Evolutionary conservation across 805 yeast genomes (phyloP).

Genomic region (Priceomyces castillae): DNA sequence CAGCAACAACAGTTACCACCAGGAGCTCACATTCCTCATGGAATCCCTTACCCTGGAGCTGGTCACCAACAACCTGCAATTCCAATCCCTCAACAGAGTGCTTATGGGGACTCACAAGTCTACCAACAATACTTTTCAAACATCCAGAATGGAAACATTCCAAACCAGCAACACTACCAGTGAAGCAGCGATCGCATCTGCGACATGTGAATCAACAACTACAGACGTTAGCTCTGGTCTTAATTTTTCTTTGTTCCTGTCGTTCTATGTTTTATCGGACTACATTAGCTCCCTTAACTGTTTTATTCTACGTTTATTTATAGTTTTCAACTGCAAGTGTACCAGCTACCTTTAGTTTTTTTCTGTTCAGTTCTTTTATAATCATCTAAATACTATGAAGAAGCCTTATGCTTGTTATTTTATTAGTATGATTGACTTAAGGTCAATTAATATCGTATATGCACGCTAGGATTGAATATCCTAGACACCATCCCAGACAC

Average conservation of each 20-base stretch:
- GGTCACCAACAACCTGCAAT: slow-evolving; percentile 39
- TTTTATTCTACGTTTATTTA: slow-evolving; percentile 1
- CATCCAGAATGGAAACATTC: slow-evolving; percentile 48
- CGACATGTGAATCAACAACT: not conserved
- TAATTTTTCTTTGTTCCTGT: not conserved
- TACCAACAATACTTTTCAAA: slow-evolving; percentile 63
- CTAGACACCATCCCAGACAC: too few relatives aligned
- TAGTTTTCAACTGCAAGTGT: not conserved
- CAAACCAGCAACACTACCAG: slow-evolving; percentile 56
- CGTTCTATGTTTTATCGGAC: not conserved
- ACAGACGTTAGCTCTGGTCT: not conserved
- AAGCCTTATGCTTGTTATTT: slow-evolving; percentile 1
- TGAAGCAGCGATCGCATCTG: slow-evolving; percentile 15
- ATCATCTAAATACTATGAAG: not conserved
- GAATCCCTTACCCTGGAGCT: slow-evolving; percentile 44
- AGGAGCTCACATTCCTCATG: slow-evolving; percentile 41
- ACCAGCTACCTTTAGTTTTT: slow-evolving; percentile 3
- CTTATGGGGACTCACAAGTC: slow-evolving; percentile 52
- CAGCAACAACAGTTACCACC: slow-evolving; percentile 38
- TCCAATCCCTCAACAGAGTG: slow-evolving; percentile 44
- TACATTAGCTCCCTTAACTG: not conserved
- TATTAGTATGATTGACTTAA: not conserved
- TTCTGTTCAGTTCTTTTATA: slow-evolving; percentile 2
- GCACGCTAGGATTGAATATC: not conserved
- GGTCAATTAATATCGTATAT: not conserved